Evolutionary conservation across 176 grass and related monocot genomes (phyloP).

Genomic region (Typha latifolia): DNA sequence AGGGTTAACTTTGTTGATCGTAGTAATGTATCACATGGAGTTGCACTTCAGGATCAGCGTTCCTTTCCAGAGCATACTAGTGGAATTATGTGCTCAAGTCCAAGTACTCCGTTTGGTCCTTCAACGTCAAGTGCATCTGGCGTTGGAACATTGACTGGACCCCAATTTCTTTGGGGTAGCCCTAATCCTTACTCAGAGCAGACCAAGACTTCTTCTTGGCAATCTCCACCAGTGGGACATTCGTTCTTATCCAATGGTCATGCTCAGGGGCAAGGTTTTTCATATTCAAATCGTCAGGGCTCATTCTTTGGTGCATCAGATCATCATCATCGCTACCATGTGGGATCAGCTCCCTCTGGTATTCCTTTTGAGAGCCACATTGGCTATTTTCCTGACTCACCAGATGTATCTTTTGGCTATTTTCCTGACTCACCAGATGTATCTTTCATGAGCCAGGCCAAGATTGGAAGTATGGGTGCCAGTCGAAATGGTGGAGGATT

Average conservation of each 20-base stretch:
- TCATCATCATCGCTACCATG: slow-evolving; percentile 15
- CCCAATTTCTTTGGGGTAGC: slow-evolving; percentile 38
- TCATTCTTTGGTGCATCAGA: slow-evolving; percentile 18
- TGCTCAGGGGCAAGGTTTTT: slow-evolving; percentile 18
- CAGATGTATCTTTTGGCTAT: slow-evolving; percentile 33
- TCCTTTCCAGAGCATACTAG: slow-evolving; percentile 31
- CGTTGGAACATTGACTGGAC: slow-evolving; percentile 17
- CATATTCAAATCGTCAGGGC: slow-evolving; percentile 14
- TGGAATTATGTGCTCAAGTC: slow-evolving; percentile 23
- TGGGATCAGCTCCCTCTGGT: slow-evolving; percentile 41
- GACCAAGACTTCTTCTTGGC: slow-evolving; percentile 22
- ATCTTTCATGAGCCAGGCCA: slow-evolving; percentile 29
- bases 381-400: slow-evolving; percentile 27
- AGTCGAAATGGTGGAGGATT: slow-evolving; percentile 17
- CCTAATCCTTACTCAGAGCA: slow-evolving; percentile 17
- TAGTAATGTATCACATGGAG: slow-evolving; percentile 10
- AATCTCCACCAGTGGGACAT: slow-evolving; percentile 16
- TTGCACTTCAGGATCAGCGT: slow-evolving; percentile 22
- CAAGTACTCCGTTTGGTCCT: slow-evolving; percentile 18
- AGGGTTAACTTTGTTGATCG: slow-evolving; percentile 13
- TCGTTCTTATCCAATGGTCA: slow-evolving; percentile 23
- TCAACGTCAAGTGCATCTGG: slow-evolving; percentile 27
- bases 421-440: slow-evolving; percentile 18
- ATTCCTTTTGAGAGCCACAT: slow-evolving; percentile 28
- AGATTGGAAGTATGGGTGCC: slow-evolving; percentile 26